Base-by-base conservation (phyloP, 2,329 filamentous ascomycete genomes). In the Talaromyces verruculosus region DNA sequence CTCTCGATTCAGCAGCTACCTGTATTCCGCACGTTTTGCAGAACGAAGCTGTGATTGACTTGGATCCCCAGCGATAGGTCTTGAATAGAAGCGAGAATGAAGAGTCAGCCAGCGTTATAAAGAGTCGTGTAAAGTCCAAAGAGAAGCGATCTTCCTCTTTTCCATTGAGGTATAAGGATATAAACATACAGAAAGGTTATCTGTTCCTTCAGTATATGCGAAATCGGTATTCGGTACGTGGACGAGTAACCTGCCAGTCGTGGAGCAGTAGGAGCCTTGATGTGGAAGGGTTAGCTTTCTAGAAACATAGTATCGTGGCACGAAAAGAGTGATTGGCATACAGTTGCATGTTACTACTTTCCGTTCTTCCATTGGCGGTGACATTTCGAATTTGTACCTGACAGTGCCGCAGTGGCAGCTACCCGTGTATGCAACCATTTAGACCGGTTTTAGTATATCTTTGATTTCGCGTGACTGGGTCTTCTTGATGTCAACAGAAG, bases 1-100 rank as follows among this genome's bases (percentile, higher is more conserved):
- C 67, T 67, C 71, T 53, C 49, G 74, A 63, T 37, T 71, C 70
- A 8, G 67, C 71, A 58, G 71, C 73, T 35, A 76, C 67, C 55
- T 71, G 74, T 1, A 73, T 72, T 2, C 75, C 75, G 47, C 75
- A 77, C 7, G 68, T 72, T 5, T 66, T 64, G 67, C 75, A 77
- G 58, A 77, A 77, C 5, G 70, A 72, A 51, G 77, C 73, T 2
- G 70, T 71, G 30, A 72, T 71, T 11, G 66, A 68, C 41, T 72
- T 68, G 2, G 71, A 66, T 6, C 69, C 72, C 59, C 74, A 76
- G 15, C 61, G 71, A 51, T 77, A 77, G 30, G 66, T 69, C 71
- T 72, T 45, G 11, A n/a, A 59, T 25, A 59, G 35, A 59, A 43
- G 37, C n/a, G 30, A 13, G 4, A 22, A 19, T 43, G 6, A 33